A percentile compares a stretch with the other conserved stretches of the same genome.
phyloP scores from a whole-genome alignment of 257 asterid species.

The Jacaranda mimosifolia region DNA sequence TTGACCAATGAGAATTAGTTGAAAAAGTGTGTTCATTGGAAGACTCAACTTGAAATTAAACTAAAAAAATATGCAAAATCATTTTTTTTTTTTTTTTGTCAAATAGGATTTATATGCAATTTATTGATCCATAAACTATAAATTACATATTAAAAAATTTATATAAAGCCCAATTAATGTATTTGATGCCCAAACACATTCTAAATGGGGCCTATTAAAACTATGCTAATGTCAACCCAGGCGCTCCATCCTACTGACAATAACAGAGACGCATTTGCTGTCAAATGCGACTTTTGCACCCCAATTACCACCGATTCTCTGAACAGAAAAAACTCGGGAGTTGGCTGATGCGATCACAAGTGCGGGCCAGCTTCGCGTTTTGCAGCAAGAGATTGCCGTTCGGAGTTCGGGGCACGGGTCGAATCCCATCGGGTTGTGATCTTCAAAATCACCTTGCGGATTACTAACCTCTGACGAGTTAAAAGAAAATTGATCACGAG shows the following conservation, averaged over 20 bases:
- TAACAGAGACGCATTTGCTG: not conserved
- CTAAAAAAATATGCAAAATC: no score
- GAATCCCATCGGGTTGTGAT: constrained; percentile 16
- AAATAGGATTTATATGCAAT: not conserved
- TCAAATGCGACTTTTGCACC: not conserved
- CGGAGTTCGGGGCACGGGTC: constrained; percentile 24
- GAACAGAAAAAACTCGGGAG: constrained; percentile 2
- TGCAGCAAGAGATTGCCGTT: not conserved
- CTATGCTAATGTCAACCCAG: not conserved
- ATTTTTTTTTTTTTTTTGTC: no score
- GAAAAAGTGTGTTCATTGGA: no score
- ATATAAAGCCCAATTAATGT: not conserved
- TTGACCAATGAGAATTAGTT: no score
- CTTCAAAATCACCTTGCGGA: not conserved
- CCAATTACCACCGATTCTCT: not conserved
- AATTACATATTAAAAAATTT: no score
- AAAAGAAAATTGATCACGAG: constrained; percentile 22
- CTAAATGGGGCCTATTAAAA: not conserved
- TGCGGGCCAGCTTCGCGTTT: constrained; percentile 31
- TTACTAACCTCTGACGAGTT: not conserved
- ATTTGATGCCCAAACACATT: constrained; percentile 3
- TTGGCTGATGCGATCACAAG: constrained; percentile 40
- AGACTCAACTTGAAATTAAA: no score
- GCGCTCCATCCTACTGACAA: no score
- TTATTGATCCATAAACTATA: not conserved